These are phyloP conservation scores for Lolium perenne DNA, from an alignment of 176 grass and related monocot genomes.

Conservation along the genomic window DNA sequence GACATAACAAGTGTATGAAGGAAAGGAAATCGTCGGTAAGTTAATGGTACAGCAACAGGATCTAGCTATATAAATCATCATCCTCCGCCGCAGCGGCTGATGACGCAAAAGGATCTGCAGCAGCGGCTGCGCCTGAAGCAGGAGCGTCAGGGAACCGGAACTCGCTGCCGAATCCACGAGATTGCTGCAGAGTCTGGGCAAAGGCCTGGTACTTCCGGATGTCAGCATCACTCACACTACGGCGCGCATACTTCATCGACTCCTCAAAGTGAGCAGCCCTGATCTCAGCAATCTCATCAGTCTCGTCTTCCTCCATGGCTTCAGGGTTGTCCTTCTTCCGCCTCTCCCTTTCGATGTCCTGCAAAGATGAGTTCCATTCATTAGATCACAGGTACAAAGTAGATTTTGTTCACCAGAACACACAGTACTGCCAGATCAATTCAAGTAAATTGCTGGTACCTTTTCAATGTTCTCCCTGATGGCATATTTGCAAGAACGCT, in stretches of 20 bases:
- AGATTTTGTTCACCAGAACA: background rate
- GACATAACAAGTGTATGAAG: background rate
- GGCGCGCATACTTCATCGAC: constrained; percentile 83
- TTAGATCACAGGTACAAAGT: background rate
- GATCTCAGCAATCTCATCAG: constrained; percentile 79
- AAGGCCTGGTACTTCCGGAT: constrained; percentile 92
- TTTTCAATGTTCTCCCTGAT: constrained; percentile 93
- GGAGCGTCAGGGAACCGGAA: constrained; percentile 71
- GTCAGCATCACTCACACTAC: constrained; percentile 83
- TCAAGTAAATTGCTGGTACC: constrained; percentile 33
- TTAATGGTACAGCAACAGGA: background rate
- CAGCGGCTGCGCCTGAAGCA: constrained; percentile 19
- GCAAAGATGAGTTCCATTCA: background rate
- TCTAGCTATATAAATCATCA: constrained; percentile 82
- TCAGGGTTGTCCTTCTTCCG: constrained; percentile 72
- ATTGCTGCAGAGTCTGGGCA: constrained; percentile 88
- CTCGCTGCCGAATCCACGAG: constrained; percentile 78
- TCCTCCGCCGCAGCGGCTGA: constrained; percentile 61
- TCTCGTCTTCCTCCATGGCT: constrained; percentile 88
- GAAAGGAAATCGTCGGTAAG: background rate
- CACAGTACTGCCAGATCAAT: background rate
- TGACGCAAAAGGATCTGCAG: constrained; percentile 61
- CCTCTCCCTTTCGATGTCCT: constrained; percentile 86
- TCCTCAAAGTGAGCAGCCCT: constrained; percentile 81
- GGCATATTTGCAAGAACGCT: constrained; percentile 87